phyloP scores from a whole-genome alignment of 83 land plant genomes.

The Isoetes engelmannii region DNA sequence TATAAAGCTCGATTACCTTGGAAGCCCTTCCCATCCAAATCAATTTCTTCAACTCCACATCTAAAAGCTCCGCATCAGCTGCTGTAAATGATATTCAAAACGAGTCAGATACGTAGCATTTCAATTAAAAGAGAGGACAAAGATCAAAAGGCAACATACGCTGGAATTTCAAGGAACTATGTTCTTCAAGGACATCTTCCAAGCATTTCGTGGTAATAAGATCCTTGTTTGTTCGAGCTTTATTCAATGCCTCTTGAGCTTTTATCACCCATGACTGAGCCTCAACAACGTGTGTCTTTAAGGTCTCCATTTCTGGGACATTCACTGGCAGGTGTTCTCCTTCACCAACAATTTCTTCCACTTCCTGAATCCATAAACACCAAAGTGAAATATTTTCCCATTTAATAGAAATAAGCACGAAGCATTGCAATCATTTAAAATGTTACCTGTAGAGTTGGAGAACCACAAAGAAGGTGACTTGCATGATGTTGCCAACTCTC shows the following conservation, averaged over 20 bases:
- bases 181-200: slow-evolving; percentile 1
- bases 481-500: slow-evolving; percentile 14
- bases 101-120: no score
- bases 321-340: slow-evolving; percentile 27
- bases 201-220: not conserved
- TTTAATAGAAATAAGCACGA: not conserved
- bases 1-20: slow-evolving; percentile 12
- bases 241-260: slow-evolving; percentile 12
- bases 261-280: slow-evolving; percentile 25
- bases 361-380: slow-evolving; percentile 10
- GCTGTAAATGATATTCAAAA: not conserved
- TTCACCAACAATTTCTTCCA: slow-evolving; percentile 21
- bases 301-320: slow-evolving; percentile 19
- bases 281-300: slow-evolving; percentile 16
- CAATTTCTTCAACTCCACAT: slow-evolving; percentile 20
- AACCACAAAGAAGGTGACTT: not conserved
- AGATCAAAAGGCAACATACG: not conserved
- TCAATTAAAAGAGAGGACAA: not conserved
- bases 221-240: not conserved
- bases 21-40: slow-evolving; percentile 30
- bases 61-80: slow-evolving; percentile 15
- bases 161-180: not conserved
- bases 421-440: not conserved
- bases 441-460: slow-evolving; percentile 5
- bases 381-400: not conserved